These are phyloP conservation scores for Citrus medica DNA, from an alignment of 345 rosid genomes.

Conservation along the genomic window DNA sequence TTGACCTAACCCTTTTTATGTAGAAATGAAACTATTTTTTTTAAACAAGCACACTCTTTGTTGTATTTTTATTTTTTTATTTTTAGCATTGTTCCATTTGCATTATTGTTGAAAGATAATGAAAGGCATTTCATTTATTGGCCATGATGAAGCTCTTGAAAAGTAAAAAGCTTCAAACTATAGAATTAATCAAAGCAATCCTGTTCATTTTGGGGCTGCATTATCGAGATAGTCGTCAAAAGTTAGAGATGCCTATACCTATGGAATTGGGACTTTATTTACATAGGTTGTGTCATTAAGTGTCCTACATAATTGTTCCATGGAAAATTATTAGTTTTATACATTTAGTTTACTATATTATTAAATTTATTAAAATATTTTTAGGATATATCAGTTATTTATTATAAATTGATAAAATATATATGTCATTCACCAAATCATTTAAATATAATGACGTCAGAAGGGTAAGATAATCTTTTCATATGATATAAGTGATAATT, in stretches of 20 bases:
- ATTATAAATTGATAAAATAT: no score
- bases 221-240: background rate
- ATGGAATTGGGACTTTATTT: background rate
- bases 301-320: background rate
- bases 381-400: accelerated
- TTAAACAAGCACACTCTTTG: background rate
- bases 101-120: background rate
- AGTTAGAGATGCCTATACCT: background rate
- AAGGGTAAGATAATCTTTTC: accelerated
- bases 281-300: background rate
- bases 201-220: background rate
- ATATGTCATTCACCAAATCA: no score
- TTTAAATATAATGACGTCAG: no score
- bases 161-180: background rate
- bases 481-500: no score
- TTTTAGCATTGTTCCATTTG: background rate
- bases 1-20: no score
- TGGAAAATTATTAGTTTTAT: accelerated
- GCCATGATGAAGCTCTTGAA: background rate
- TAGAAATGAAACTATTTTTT: background rate
- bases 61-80: no score
- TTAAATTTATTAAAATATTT: no score
- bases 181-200: background rate
- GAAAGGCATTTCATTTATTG: background rate
- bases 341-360: accelerated